Conservation (phyloP, 1,284 basidiomycete genomes). For the Earliella scabrosa region DNA sequence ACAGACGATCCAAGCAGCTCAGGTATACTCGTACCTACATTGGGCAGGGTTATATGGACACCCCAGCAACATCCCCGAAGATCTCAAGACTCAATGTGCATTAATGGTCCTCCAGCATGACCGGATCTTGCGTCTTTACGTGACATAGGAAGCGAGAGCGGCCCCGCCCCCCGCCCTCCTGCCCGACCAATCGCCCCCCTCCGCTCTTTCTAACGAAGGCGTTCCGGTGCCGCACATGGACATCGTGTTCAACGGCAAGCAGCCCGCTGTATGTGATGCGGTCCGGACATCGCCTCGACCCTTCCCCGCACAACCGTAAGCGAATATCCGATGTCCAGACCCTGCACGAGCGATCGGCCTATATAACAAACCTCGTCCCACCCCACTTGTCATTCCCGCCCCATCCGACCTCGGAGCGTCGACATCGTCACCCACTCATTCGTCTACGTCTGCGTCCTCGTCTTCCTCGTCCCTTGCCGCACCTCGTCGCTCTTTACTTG, state of each 20-base stretch:
- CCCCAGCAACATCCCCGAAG: too few species aligned
- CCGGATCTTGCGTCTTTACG: not conserved
- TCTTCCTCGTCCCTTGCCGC: not conserved
- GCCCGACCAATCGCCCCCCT: conserved; percentile 1
- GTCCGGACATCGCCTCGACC: conserved; percentile 3
- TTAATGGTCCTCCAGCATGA: too few species aligned
- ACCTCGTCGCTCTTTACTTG: not conserved
- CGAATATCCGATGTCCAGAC: conserved; percentile 1
- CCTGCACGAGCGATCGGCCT: not conserved
- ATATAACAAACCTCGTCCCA: not conserved
- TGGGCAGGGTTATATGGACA: too few species aligned
- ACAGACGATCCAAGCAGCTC: too few species aligned
- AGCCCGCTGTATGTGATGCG: not conserved
- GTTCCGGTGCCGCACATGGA: conserved; percentile 5
- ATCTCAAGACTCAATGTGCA: too few species aligned
- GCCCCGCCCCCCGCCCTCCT: not conserved
- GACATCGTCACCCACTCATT: not conserved
- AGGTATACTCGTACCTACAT: too few species aligned
- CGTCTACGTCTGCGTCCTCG: conserved; percentile 1
- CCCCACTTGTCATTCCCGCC: not conserved
- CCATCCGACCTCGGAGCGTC: not conserved
- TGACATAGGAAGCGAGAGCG: not conserved
- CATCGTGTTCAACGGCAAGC: not conserved
- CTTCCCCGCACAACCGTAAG: not conserved
- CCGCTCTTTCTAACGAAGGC: not conserved